Percentiles rank a stretch among this genome's conserved stretches.
Evolutionary conservation across 2,329 filamentous ascomycete genomes (phyloP).

Genomic region (Lomentospora prolificans): DNA sequence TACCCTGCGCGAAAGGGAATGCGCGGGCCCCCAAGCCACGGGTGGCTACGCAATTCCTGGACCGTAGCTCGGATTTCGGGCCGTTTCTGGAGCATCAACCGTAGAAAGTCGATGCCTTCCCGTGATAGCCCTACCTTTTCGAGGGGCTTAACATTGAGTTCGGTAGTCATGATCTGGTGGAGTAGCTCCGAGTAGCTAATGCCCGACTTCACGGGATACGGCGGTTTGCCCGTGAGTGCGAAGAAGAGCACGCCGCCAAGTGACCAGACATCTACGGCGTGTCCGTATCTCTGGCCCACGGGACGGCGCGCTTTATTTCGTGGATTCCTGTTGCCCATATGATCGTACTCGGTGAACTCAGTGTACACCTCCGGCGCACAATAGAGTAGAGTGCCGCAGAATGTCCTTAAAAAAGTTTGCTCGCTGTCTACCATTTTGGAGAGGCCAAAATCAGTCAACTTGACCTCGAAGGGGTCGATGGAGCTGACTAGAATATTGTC

Average conservation of each 20-base stretch:
- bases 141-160: constrained; percentile 58
- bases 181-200: constrained; percentile 72
- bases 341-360: constrained; percentile 58
- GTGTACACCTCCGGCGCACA: constrained; percentile 96
- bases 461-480: constrained; percentile 65
- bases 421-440: constrained; percentile 89
- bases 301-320: constrained; percentile 53
- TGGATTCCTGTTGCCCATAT: constrained; percentile 52
- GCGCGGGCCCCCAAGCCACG: constrained; percentile 52
- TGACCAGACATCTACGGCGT: constrained; percentile 94
- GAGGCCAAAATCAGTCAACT: constrained; percentile 91
- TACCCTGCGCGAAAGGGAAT: constrained; percentile 18
- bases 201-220: constrained; percentile 70
- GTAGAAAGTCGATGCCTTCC: constrained; percentile 62
- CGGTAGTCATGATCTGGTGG: constrained; percentile 73
- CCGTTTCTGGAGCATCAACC: constrained; percentile 70
- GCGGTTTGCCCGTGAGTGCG: constrained; percentile 66
- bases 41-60: constrained; percentile 56
- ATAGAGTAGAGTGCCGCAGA: constrained; percentile 91
- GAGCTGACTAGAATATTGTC: constrained; percentile 88
- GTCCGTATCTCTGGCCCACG: constrained; percentile 63
- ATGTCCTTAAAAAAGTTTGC: constrained; percentile 88
- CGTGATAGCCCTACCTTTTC: constrained; percentile 48
- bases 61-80: constrained; percentile 70
- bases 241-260: constrained; percentile 88